phyloP scores from a whole-genome alignment of 169 alveolate genomes.

The Theileria luwenshuni region DNA sequence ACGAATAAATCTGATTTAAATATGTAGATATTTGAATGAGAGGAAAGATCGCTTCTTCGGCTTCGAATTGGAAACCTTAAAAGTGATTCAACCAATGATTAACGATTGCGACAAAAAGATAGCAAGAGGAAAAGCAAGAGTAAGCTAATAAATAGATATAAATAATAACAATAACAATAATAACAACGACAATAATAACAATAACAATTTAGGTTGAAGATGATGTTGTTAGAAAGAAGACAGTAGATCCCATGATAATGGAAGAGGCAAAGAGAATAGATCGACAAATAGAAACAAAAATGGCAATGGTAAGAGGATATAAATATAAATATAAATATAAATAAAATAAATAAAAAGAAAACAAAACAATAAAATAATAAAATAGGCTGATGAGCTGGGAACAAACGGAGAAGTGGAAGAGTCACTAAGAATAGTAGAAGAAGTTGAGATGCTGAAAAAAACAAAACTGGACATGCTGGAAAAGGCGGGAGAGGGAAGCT shows the following conservation, averaged over 20 bases:
- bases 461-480: conserved; percentile 74
- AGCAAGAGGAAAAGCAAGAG: conserved; percentile 70
- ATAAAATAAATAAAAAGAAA: not conserved
- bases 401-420: conserved; percentile 78
- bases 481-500: conserved; percentile 74
- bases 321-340: not conserved
- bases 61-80: conserved; percentile 75
- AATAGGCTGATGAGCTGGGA: conserved; percentile 68
- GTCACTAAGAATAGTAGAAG: conserved; percentile 73
- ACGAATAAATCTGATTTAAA: not conserved
- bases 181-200: too few relatives aligned
- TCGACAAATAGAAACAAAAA: conserved; percentile 51
- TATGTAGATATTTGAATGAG: conserved; percentile 63
- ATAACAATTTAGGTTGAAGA: conserved; percentile 46
- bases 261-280: conserved; percentile 64
- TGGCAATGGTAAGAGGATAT: conserved; percentile 40
- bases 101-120: conserved; percentile 79
- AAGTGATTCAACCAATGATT: conserved; percentile 73
- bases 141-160: too few relatives aligned
- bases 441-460: conserved; percentile 70
- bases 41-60: conserved; percentile 65
- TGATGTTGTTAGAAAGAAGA: conserved; percentile 42
- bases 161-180: too few relatives aligned
- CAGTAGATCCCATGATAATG: conserved; percentile 46
- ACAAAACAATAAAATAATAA: not conserved